These are phyloP conservation scores for Cucurbita maxima DNA, from an alignment of 306 rosid genomes.

Conservation along the genomic window DNA sequence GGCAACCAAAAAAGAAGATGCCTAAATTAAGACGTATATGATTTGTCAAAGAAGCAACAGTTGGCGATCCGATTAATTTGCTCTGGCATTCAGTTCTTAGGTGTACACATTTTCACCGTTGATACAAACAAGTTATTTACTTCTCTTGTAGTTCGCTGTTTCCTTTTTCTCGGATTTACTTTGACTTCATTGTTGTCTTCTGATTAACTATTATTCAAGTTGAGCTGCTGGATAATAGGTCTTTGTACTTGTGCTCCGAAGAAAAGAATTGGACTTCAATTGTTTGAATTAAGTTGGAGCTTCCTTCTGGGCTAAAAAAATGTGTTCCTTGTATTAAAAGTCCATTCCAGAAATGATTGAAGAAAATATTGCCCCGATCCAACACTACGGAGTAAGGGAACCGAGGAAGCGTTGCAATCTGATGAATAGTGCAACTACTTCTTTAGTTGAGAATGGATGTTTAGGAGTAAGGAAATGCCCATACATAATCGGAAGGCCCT, in stretches of 20 bases:
- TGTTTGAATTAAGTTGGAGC: background rate
- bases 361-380: too few relatives aligned
- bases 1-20: constrained; percentile 41
- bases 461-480: too few relatives aligned
- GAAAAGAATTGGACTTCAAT: background rate
- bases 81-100: background rate
- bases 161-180: background rate
- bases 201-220: background rate
- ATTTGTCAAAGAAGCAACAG: constrained; percentile 1
- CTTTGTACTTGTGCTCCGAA: background rate
- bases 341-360: too few relatives aligned
- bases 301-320: background rate
- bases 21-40: constrained; percentile 27
- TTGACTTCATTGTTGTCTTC: background rate
- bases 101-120: background rate
- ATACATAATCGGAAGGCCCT: too few relatives aligned
- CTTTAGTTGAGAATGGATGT: too few relatives aligned
- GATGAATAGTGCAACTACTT: too few relatives aligned
- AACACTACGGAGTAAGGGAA: too few relatives aligned
- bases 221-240: background rate
- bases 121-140: background rate
- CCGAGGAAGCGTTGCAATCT: too few relatives aligned
- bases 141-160: background rate
- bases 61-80: constrained; percentile 2
- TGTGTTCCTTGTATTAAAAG: too few relatives aligned